These are phyloP conservation scores for Termitomyces sp. DNA, from an alignment of 768 basidiomycete species.

Conservation along the genomic window DNA sequence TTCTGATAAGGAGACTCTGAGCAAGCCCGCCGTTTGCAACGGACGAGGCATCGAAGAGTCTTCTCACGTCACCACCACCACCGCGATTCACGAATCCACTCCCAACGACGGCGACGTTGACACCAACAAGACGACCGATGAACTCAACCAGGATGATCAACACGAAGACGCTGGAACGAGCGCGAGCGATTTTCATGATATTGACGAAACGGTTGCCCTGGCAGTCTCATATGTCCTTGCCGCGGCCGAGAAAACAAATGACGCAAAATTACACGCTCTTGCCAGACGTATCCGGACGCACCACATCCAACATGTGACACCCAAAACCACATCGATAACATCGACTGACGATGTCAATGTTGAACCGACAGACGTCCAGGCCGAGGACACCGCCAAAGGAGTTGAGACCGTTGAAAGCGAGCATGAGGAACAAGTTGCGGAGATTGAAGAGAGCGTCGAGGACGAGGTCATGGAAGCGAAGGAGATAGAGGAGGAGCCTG, in stretches of 20 bases:
- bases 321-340: too few species aligned
- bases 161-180: too few species aligned
- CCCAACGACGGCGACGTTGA: too few species aligned
- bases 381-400: too few species aligned
- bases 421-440: too few species aligned
- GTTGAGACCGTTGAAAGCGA: too few species aligned
- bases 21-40: background rate
- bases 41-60: background rate
- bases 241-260: background rate
- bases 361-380: too few species aligned
- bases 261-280: background rate
- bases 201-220: background rate
- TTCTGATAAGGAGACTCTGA: background rate
- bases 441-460: too few species aligned
- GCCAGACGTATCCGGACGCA: too few species aligned
- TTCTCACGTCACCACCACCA: background rate
- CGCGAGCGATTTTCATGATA: too few species aligned
- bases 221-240: background rate
- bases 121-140: background rate
- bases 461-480: background rate
- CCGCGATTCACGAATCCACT: background rate
- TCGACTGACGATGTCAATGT: too few species aligned
- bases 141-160: background rate
- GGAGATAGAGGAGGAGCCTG: background rate
- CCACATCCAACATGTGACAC: too few species aligned